These are phyloP conservation scores for Avicennia marina DNA, from an alignment of 257 asterid species.

Conservation along the genomic window DNA sequence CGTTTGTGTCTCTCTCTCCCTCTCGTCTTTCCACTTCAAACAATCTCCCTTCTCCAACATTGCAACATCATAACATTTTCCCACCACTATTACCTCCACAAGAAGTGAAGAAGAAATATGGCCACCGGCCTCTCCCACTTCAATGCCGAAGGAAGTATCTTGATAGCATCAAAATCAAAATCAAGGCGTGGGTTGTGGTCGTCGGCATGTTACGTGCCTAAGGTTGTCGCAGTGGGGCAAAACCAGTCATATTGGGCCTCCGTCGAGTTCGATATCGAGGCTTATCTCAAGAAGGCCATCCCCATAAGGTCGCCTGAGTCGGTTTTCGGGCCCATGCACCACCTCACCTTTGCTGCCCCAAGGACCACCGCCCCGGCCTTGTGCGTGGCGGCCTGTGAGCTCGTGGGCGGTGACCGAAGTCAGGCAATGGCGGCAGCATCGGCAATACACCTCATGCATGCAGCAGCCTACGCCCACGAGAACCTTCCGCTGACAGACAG, in stretches of 20 bases:
- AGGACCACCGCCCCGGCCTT: slow-evolving; percentile 53
- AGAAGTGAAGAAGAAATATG: too few relatives aligned
- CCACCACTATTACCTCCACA: too few relatives aligned
- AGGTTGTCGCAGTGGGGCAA: too few relatives aligned
- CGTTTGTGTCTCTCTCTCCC: too few relatives aligned
- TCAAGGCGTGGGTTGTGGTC: too few relatives aligned
- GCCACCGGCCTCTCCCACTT: too few relatives aligned
- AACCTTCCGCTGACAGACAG: slow-evolving; percentile 39
- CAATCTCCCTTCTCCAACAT: too few relatives aligned
- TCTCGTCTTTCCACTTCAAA: too few relatives aligned
- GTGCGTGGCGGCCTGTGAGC: slow-evolving; percentile 78
- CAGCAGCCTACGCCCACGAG: slow-evolving; percentile 47
- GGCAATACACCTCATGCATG: slow-evolving; percentile 65
- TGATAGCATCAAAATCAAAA: too few relatives aligned
- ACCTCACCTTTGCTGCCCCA: slow-evolving; percentile 61
- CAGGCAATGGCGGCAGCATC: slow-evolving; percentile 63
- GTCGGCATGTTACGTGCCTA: too few relatives aligned
- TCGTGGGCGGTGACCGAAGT: slow-evolving; percentile 47
- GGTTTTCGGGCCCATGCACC: slow-evolving; percentile 71
- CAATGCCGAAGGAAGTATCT: too few relatives aligned
- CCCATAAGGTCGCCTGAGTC: slow-evolving; percentile 46
- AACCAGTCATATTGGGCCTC: slow-evolving; percentile 48
- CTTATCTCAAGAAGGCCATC: slow-evolving; percentile 44
- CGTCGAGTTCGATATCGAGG: slow-evolving; percentile 46
- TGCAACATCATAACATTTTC: too few relatives aligned